These are phyloP conservation scores for Cystobasidium onofrii DNA, from an alignment of 768 basidiomycete species.

Conservation along the genomic window DNA sequence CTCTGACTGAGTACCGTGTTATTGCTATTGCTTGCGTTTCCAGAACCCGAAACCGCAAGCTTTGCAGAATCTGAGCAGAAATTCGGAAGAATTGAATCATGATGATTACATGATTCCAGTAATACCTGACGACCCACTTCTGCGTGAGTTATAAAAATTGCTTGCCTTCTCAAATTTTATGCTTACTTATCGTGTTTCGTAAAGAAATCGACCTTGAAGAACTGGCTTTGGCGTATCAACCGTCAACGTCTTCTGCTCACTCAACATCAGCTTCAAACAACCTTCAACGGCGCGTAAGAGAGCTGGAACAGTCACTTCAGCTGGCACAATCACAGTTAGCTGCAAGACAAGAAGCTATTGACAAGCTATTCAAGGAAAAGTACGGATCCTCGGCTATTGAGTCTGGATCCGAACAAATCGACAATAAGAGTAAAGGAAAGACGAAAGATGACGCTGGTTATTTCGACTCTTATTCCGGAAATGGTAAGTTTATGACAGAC, in stretches of 20 bases:
- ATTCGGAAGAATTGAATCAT: slow-evolving; percentile 55
- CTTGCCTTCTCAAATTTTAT: not conserved
- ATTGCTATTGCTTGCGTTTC: no score
- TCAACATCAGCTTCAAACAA: slow-evolving; percentile 45
- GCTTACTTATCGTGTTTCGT: not conserved
- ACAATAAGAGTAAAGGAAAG: slow-evolving; percentile 46
- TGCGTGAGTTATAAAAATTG: slow-evolving; percentile 57
- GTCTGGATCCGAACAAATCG: slow-evolving; percentile 47
- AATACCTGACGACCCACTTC: slow-evolving; percentile 75
- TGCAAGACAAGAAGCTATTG: slow-evolving; percentile 56
- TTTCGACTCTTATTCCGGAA: slow-evolving; percentile 79
- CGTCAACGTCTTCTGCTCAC: slow-evolving; percentile 29
- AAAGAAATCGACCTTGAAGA: slow-evolving; percentile 61
- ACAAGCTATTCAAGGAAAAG: slow-evolving; percentile 49
- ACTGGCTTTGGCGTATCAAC: slow-evolving; percentile 40
- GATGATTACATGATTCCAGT: slow-evolving; percentile 77
- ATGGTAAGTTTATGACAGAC: slow-evolving; percentile 53
- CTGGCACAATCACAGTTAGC: slow-evolving; percentile 57
- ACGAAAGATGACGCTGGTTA: slow-evolving; percentile 81
- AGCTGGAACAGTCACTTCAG: slow-evolving; percentile 54
- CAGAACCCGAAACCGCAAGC: slow-evolving; percentile 53
- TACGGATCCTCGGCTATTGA: not conserved
- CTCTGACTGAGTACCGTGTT: no score
- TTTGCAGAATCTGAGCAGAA: slow-evolving; percentile 45
- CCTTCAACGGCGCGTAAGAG: slow-evolving; percentile 50